Conservation (phyloP, 371 early-diverging fungal genomes). For the Rhizomucor pusillus region DNA sequence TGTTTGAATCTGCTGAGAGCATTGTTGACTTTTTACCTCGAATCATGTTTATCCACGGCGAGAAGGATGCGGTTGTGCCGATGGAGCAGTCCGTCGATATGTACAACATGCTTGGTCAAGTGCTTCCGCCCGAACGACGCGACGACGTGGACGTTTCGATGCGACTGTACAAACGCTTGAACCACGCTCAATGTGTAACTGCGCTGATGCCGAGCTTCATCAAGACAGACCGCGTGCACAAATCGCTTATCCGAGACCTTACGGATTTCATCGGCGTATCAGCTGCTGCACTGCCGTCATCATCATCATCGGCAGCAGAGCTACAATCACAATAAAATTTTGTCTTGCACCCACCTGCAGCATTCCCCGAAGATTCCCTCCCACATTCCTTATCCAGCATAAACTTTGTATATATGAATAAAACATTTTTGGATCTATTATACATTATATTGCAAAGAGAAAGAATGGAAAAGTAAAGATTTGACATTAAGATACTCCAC, state of each 20-base stretch:
- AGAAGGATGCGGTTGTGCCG: slow-evolving; percentile 40
- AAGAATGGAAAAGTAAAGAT: too few relatives aligned
- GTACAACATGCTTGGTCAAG: slow-evolving; percentile 39
- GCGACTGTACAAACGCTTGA: slow-evolving; percentile 39
- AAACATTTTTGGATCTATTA: neutral
- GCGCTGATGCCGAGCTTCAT: slow-evolving; percentile 40
- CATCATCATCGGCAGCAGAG: too few relatives aligned
- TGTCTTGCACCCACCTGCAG: too few relatives aligned
- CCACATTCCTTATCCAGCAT: neutral
- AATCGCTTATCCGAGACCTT: slow-evolving; percentile 37
- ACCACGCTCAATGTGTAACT: slow-evolving; percentile 42
- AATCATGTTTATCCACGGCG: slow-evolving; percentile 47
- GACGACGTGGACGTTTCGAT: slow-evolving; percentile 45
- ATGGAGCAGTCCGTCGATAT: slow-evolving; percentile 39
- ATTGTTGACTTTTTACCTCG: slow-evolving; percentile 33
- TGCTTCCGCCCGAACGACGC: slow-evolving; percentile 28
- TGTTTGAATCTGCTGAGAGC: slow-evolving; percentile 30
- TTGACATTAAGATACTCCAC: too few relatives aligned
- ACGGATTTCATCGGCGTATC: slow-evolving; percentile 30
- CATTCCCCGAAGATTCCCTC: too few relatives aligned
- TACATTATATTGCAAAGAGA: neutral
- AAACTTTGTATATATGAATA: neutral
- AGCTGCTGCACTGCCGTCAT: too few relatives aligned
- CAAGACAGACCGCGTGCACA: slow-evolving; percentile 18
- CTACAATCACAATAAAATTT: too few relatives aligned